Percentiles rank a stretch among this genome's conserved stretches.
Evolutionary conservation across 495 filamentous ascomycete species (phyloP).

Genomic region (Aspergillus kassunensis): DNA sequence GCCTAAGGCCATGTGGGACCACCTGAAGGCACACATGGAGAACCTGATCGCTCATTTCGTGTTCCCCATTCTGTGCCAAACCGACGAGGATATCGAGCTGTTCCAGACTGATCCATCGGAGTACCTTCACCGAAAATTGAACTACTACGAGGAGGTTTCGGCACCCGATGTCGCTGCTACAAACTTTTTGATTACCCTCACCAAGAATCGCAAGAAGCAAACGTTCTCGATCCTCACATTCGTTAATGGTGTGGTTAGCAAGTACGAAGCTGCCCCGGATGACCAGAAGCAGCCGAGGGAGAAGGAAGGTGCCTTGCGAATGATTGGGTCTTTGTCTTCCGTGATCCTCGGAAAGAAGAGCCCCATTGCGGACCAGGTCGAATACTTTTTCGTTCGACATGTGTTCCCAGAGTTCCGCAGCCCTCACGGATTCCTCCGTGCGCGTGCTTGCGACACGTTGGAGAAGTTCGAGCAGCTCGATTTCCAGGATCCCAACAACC

Average conservation of each 20-base stretch:
- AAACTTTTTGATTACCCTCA: constrained; percentile 91
- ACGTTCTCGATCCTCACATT: constrained; percentile 91
- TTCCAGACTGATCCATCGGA: constrained; percentile 93
- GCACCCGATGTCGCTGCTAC: constrained; percentile 94
- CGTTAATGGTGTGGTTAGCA: constrained; percentile 88
- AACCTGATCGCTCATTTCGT: constrained; percentile 89
- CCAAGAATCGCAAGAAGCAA: constrained; percentile 91
- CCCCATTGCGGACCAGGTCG: constrained; percentile 95
- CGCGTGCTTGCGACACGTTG: constrained; percentile 91
- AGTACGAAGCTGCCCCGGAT: constrained; percentile 77
- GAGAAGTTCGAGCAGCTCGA: constrained; percentile 97
- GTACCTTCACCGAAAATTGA: constrained; percentile 93
- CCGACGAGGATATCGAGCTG: constrained; percentile 87
- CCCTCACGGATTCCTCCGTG: constrained; percentile 86
- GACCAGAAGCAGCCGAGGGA: constrained; percentile 86
- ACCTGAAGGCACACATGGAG: constrained; percentile 88
- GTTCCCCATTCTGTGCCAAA: constrained; percentile 91
- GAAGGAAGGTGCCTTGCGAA: constrained; percentile 93
- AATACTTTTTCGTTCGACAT: constrained; percentile 96
- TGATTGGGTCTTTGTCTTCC: constrained; percentile 92
- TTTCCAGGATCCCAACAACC: constrained; percentile 91
- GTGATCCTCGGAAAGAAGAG: constrained; percentile 97
- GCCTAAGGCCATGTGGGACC: constrained; percentile 92
- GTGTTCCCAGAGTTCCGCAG: constrained; percentile 98
- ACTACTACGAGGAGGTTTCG: constrained; percentile 96